Percentiles rank a stretch among this genome's conserved stretches.
Evolutionary conservation across 192 early-diverging fungal genomes (phyloP).

Genomic region (Thoreauomyces humboldtii): DNA sequence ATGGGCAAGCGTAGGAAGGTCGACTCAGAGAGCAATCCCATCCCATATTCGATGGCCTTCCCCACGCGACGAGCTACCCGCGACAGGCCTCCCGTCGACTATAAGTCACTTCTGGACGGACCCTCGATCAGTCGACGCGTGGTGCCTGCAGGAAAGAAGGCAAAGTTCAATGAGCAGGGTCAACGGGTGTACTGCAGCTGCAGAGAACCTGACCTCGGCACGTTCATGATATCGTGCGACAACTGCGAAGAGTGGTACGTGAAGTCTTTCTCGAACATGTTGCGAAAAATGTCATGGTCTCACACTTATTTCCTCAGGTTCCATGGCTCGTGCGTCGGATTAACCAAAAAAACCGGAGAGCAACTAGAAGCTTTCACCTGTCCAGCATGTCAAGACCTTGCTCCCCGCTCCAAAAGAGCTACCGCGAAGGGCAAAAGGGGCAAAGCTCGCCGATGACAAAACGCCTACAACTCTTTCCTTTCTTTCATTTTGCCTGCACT

Average conservation of each 20-base stretch:
- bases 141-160: constrained; percentile 33
- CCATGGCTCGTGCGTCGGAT: constrained; percentile 57
- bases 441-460: too few species aligned
- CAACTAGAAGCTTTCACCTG: constrained; percentile 38
- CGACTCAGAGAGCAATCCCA: too few species aligned
- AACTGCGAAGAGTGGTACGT: constrained; percentile 70
- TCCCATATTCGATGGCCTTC: too few species aligned
- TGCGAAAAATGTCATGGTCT: too few species aligned
- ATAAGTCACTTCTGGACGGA: constrained; percentile 26
- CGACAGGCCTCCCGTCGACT: too few species aligned
- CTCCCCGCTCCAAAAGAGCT: too few species aligned
- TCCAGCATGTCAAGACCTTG: constrained; percentile 25
- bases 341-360: constrained; percentile 51
- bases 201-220: constrained; percentile 59
- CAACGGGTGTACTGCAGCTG: constrained; percentile 71
- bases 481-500: too few species aligned
- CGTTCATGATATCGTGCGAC: constrained; percentile 76
- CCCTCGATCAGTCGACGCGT: constrained; percentile 7
- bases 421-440: too few species aligned
- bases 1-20: too few species aligned
- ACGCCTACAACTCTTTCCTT: too few species aligned
- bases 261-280: neutral
- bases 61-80: too few species aligned
- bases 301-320: constrained; percentile 49
- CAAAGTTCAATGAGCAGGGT: constrained; percentile 36